These are phyloP conservation scores for Obba rivulosa DNA, from an alignment of 768 basidiomycete genomes.

Conservation along the genomic window DNA sequence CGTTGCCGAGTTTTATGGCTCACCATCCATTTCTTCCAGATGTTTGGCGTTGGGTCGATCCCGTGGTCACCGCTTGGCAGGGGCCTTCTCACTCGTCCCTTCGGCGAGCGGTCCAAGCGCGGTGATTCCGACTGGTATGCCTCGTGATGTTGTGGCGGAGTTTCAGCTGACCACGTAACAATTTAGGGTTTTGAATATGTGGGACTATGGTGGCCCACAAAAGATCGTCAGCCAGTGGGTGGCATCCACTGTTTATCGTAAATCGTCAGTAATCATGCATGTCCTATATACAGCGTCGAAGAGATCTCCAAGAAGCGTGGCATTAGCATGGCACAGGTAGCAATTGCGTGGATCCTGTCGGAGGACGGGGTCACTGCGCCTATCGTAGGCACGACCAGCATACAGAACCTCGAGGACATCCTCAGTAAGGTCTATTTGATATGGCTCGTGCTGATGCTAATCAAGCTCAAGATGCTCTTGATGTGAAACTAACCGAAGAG, in stretches of 20 bases:
- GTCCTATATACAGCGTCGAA: too few relatives aligned
- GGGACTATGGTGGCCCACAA: too few relatives aligned
- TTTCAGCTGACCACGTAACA: too few relatives aligned
- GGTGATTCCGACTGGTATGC: slow-evolving; percentile 18
- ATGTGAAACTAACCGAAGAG: slow-evolving; percentile 44
- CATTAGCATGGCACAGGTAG: slow-evolving; percentile 35
- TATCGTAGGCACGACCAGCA: slow-evolving; percentile 28
- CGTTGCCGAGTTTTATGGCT: slow-evolving; percentile 27
- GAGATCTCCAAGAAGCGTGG: slow-evolving; percentile 32
- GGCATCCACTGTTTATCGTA: too few relatives aligned
- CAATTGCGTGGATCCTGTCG: slow-evolving; percentile 28
- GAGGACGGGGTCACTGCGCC: slow-evolving; percentile 13
- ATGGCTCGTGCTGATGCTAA: too few relatives aligned
- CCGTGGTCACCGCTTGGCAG: slow-evolving; percentile 35
- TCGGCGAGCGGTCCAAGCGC: slow-evolving; percentile 16
- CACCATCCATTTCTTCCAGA: slow-evolving; percentile 41
- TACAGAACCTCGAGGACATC: slow-evolving; percentile 32
- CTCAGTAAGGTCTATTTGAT: slow-evolving; percentile 27
- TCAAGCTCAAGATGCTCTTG: slow-evolving; percentile 24
- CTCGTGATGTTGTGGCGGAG: too few relatives aligned
- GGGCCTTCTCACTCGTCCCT: slow-evolving; percentile 26
- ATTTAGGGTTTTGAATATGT: too few relatives aligned
- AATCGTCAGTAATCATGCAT: too few relatives aligned
- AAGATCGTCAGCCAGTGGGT: too few relatives aligned
- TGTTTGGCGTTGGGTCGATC: slow-evolving; percentile 28